Evolutionary conservation across 2,329 filamentous ascomycete species (phyloP).

Genomic region (Aureobasidium lini): DNA sequence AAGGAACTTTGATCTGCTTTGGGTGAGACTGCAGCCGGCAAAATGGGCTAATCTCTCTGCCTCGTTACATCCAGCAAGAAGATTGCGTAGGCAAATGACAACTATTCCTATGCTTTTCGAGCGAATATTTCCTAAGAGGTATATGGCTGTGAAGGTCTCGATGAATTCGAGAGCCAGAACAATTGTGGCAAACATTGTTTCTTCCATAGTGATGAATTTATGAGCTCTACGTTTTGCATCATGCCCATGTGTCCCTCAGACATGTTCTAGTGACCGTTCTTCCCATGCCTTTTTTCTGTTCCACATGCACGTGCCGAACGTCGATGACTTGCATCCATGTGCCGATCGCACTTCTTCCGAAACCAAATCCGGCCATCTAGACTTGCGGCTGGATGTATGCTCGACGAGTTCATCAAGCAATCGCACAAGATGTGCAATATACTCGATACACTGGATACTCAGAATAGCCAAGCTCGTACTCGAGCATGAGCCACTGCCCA

Average conservation of each 20-base stretch:
- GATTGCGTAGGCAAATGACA: no score
- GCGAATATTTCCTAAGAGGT: no score
- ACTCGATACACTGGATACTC: not conserved
- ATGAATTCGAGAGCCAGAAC: not conserved
- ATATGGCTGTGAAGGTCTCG: not conserved
- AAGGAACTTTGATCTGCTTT: constrained; percentile 47
- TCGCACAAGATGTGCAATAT: not conserved
- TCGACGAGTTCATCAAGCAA: not conserved
- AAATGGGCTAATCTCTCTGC: no score
- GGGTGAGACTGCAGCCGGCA: no score
- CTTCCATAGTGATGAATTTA: not conserved
- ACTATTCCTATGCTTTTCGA: no score
- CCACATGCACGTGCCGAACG: not conserved
- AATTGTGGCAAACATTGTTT: not conserved
- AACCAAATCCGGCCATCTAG: not conserved
- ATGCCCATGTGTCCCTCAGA: not conserved
- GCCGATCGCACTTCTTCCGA: not conserved
- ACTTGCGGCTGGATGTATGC: no score
- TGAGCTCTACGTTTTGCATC: not conserved
- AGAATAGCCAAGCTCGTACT: not conserved
- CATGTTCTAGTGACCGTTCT: constrained; percentile 2
- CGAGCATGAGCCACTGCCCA: not conserved
- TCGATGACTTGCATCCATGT: not conserved
- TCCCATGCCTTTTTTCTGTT: not conserved
- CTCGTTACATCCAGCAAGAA: no score